A percentile compares a stretch with the other conserved stretches of the same genome.
phyloP scores from a whole-genome alignment of 148 eudicot genomes.

The Chenopodium quinoa region DNA sequence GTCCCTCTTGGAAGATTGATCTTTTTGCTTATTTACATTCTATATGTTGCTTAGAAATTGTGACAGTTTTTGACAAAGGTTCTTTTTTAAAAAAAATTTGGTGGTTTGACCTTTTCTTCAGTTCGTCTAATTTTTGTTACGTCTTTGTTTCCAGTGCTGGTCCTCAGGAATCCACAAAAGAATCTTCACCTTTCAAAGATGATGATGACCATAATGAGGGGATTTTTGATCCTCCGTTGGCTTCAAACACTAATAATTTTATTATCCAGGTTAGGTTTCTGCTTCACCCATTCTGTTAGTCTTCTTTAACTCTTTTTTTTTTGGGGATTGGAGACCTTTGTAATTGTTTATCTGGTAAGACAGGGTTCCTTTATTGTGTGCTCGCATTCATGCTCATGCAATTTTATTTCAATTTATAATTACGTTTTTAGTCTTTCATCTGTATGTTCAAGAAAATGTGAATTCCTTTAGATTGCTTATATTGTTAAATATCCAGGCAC shows the following conservation, averaged over 20 bases:
- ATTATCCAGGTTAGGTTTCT: constrained; percentile 39
- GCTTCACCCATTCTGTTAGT: not conserved
- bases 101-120: not conserved
- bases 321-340: constrained; percentile 4
- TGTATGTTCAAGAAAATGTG: not conserved
- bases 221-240: constrained; percentile 31
- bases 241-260: constrained; percentile 28
- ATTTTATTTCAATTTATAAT: not conserved
- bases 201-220: constrained; percentile 45
- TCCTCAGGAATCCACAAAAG: constrained; percentile 42
- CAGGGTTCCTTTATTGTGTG: not conserved
- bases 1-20: not conserved
- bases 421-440: not conserved
- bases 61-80: not conserved
- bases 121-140: not conserved
- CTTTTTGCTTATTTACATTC: not conserved
- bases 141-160: constrained; percentile 45
- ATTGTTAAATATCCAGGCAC: constrained; percentile 62
- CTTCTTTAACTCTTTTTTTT: not conserved
- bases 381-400: not conserved
- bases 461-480: constrained; percentile 13
- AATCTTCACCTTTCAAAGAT: constrained; percentile 38
- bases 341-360: not conserved
- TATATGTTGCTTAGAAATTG: not conserved
- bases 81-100: not conserved